These are phyloP conservation scores for Baudoinia panamericana DNA, from an alignment of 495 filamentous ascomycete species.

Conservation along the genomic window DNA sequence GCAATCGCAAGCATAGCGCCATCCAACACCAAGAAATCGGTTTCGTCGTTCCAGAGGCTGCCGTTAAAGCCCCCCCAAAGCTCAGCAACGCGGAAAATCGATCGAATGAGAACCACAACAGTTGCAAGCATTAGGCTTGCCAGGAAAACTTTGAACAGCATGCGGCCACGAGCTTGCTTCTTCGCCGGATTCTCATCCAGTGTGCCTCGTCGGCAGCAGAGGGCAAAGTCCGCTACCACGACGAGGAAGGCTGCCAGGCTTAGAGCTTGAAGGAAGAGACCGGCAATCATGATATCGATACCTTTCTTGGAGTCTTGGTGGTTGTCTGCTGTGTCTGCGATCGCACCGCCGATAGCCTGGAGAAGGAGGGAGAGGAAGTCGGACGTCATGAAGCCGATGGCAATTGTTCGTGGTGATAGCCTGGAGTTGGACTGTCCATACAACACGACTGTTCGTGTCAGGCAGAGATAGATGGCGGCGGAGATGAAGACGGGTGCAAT, in stretches of 20 bases:
- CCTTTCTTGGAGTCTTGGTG: conserved; percentile 33
- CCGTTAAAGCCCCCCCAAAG: conserved; percentile 49
- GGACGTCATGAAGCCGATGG: conserved; percentile 45
- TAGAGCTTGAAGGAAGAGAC: conserved; percentile 44
- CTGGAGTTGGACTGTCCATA: conserved; percentile 50
- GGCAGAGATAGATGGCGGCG: conserved; percentile 52
- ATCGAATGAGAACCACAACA: conserved; percentile 47
- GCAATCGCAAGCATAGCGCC: conserved; percentile 55
- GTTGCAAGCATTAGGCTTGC: conserved; percentile 37
- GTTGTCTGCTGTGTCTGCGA: conserved; percentile 39
- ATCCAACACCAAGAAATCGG: conserved; percentile 56
- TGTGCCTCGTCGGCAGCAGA: conserved; percentile 19
- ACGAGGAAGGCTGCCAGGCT: conserved; percentile 40
- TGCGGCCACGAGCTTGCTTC: conserved; percentile 1
- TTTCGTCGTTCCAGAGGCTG: conserved; percentile 43
- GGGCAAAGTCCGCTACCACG: conserved; percentile 39
- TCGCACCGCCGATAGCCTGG: conserved; percentile 48
- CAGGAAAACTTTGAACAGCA: conserved; percentile 14
- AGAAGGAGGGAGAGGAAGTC: conserved; percentile 51
- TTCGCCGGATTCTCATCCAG: conserved; percentile 11
- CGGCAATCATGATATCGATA: conserved; percentile 55
- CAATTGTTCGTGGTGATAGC: conserved; percentile 43
- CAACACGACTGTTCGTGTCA: conserved; percentile 44
- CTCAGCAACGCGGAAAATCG: conserved; percentile 52
- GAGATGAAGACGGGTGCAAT: conserved; percentile 52